Evolutionary conservation across 495 filamentous ascomycete genomes (phyloP).

Genomic region (Bacidia gigantensis): DNA sequence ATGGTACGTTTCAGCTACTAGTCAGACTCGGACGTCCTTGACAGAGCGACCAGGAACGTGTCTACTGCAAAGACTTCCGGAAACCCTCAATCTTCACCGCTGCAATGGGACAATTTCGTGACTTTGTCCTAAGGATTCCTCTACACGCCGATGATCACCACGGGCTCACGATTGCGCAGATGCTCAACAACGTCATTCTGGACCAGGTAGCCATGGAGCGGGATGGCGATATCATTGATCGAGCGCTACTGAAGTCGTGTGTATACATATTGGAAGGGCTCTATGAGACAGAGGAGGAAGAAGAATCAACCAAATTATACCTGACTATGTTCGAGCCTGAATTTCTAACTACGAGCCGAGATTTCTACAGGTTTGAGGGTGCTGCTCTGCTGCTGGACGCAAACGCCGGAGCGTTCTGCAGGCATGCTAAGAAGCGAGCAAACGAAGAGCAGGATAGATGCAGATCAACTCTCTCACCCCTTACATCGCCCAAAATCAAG

Average conservation of each 20-base stretch:
- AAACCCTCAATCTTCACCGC: conserved; percentile 68
- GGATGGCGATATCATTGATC: conserved; percentile 80
- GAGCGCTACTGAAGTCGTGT: conserved; percentile 64
- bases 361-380: conserved; percentile 68
- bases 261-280: conserved; percentile 84
- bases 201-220: conserved; percentile 89
- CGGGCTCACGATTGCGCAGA: conserved; percentile 40
- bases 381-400: conserved; percentile 56
- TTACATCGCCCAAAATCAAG: conserved; percentile 60
- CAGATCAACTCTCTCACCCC: conserved; percentile 54
- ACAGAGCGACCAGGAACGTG: conserved; percentile 48
- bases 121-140: conserved; percentile 54
- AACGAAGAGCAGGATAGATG: conserved; percentile 72
- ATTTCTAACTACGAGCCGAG: conserved; percentile 54
- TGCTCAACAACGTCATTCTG: conserved; percentile 69
- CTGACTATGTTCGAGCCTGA: conserved; percentile 66
- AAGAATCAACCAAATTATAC: conserved; percentile 63
- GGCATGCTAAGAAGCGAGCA: conserved; percentile 58
- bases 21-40: background rate
- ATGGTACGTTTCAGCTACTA: conserved; percentile 44
- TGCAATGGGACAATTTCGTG: conserved; percentile 77
- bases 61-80: conserved; percentile 54
- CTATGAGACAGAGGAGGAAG: conserved; percentile 60
- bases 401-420: conserved; percentile 73
- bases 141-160: conserved; percentile 28